Evolutionary conservation across 768 basidiomycete species (phyloP).

Genomic region (Hirschioporus abietinus): DNA sequence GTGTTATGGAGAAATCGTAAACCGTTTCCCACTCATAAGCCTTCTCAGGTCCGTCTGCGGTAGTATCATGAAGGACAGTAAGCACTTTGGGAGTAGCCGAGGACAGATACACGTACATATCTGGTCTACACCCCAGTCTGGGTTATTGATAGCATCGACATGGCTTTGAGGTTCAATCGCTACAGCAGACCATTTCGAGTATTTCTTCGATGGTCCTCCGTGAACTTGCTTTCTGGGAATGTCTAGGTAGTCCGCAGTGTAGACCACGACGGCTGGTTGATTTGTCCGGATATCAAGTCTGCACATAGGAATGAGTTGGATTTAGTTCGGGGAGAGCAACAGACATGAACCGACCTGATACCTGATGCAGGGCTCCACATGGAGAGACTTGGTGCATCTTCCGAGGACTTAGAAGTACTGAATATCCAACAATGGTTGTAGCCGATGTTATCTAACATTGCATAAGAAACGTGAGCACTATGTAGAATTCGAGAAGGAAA

Average conservation of each 20-base stretch:
- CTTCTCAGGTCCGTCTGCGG: slow-evolving; percentile 26
- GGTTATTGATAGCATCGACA: slow-evolving; percentile 51
- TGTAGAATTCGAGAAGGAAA: neutral
- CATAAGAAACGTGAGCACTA: neutral
- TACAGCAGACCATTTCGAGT: slow-evolving; percentile 38
- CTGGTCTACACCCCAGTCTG: slow-evolving; percentile 48
- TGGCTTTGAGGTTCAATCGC: slow-evolving; percentile 51
- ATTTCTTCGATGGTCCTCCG: slow-evolving; percentile 39
- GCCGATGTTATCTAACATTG: slow-evolving; percentile 34
- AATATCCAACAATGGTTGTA: slow-evolving; percentile 50
- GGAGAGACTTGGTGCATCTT: slow-evolving; percentile 26
- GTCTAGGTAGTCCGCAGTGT: slow-evolving; percentile 31
- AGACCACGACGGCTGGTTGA: slow-evolving; percentile 48
- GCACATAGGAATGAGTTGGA: neutral
- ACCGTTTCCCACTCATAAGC: slow-evolving; percentile 42
- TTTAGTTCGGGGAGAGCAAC: neutral
- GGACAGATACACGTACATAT: slow-evolving; percentile 19
- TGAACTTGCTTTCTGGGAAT: slow-evolving; percentile 42
- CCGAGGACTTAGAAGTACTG: slow-evolving; percentile 20
- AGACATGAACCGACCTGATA: slow-evolving; percentile 31
- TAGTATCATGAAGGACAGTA: neutral
- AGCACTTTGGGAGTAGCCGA: neutral
- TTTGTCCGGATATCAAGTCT: slow-evolving; percentile 46
- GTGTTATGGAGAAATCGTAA: slow-evolving; percentile 38
- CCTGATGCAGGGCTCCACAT: slow-evolving; percentile 47